Percentiles rank a stretch among this genome's conserved stretches.
Conservation (phyloP, 768 basidiomycete species). For the Fomitopsis serialis region DNA sequence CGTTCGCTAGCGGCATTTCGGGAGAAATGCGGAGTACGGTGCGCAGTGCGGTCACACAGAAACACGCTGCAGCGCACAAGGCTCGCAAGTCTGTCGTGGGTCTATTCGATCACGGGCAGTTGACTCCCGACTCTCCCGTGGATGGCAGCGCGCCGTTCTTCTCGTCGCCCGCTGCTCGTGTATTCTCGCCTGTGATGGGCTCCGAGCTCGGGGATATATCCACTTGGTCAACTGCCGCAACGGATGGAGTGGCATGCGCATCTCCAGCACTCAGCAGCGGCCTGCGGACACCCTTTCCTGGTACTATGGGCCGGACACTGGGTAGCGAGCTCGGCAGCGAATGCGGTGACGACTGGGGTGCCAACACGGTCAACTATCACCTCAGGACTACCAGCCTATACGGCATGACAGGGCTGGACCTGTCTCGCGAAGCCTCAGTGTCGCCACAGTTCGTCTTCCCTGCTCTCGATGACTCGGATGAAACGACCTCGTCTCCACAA, state of each 20-base stretch:
- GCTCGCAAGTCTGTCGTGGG: slow-evolving; percentile 55
- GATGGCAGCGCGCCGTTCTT: background rate
- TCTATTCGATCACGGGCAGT: slow-evolving; percentile 40
- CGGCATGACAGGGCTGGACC: slow-evolving; percentile 30
- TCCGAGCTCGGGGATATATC: slow-evolving; percentile 11
- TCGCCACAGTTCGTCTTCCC: slow-evolving; percentile 7
- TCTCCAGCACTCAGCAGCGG: slow-evolving; percentile 10
- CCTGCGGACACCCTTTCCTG: slow-evolving; percentile 11
- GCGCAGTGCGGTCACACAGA: slow-evolving; percentile 7
- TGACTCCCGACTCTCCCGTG: background rate
- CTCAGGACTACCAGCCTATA: slow-evolving; percentile 52
- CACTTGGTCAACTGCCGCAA: slow-evolving; percentile 18
- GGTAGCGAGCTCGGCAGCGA: slow-evolving; percentile 57
- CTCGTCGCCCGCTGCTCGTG: slow-evolving; percentile 1
- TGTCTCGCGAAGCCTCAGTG: slow-evolving; percentile 11
- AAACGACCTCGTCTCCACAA: background rate
- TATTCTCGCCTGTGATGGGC: background rate
- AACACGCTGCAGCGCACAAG: slow-evolving; percentile 17
- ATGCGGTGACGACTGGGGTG: slow-evolving; percentile 40
- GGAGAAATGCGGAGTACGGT: slow-evolving; percentile 24
- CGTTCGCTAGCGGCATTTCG: slow-evolving; percentile 18
- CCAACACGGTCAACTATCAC: slow-evolving; percentile 35
- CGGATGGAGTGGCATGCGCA: slow-evolving; percentile 11
- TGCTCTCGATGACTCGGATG: background rate
- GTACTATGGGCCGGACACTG: slow-evolving; percentile 32